These are phyloP conservation scores for Thymus mandschuricus DNA, from an alignment of 257 asterid genomes.

Conservation along the genomic window DNA sequence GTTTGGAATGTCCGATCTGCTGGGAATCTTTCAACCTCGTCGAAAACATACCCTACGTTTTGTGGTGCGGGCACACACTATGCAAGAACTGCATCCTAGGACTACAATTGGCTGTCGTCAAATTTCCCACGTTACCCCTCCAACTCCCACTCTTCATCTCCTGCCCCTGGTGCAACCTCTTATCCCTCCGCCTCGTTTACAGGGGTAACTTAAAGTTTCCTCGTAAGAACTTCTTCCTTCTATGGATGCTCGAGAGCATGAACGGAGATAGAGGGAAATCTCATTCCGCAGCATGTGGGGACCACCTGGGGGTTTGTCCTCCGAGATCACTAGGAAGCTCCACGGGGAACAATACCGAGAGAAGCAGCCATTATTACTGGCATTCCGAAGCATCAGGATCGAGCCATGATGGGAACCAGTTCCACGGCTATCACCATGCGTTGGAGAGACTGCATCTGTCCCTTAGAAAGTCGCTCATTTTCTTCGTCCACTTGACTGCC, in stretches of 20 bases:
- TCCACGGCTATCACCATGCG: slow-evolving; percentile 41
- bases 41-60: slow-evolving; percentile 85
- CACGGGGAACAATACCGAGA: slow-evolving; percentile 37
- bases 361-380: slow-evolving; percentile 44
- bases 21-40: slow-evolving; percentile 95
- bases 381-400: slow-evolving; percentile 52
- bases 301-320: slow-evolving; percentile 59
- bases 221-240: slow-evolving; percentile 89
- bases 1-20: slow-evolving; percentile 94
- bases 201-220: slow-evolving; percentile 81
- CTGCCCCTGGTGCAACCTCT: slow-evolving; percentile 94
- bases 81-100: slow-evolving; percentile 94
- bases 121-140: slow-evolving; percentile 70
- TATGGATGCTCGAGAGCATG: slow-evolving; percentile 98
- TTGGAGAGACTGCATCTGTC: slow-evolving; percentile 65
- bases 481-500: slow-evolving; percentile 79
- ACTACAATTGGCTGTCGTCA: slow-evolving; percentile 89
- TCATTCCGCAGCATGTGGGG: slow-evolving; percentile 56
- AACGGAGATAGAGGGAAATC: slow-evolving; percentile 80
- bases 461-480: slow-evolving; percentile 58
- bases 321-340: slow-evolving; percentile 40
- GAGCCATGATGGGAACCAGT: slow-evolving; percentile 36
- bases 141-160: slow-evolving; percentile 92
- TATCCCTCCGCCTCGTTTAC: slow-evolving; percentile 78
- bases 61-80: slow-evolving; percentile 99